Conservation (phyloP, 257 asterid genomes). For the Ajuga chamaepitys region DNA sequence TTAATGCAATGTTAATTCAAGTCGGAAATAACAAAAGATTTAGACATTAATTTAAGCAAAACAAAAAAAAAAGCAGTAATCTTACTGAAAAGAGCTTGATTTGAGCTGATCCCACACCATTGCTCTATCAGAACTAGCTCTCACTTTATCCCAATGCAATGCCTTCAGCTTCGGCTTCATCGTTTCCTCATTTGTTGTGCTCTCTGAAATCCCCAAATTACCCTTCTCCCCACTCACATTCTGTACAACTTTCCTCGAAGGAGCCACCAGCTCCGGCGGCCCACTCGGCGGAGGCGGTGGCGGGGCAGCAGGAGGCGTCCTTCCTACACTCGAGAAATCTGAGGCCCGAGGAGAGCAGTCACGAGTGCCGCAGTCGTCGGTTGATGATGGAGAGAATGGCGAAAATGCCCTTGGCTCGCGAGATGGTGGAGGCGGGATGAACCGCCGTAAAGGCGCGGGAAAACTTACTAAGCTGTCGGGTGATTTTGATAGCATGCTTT, state of each 20-base stretch:
- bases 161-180: conserved; percentile 67
- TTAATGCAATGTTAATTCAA: too few relatives aligned
- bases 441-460: conserved; percentile 42
- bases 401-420: conserved; percentile 33
- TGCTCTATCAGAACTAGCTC: conserved; percentile 60
- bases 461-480: conserved; percentile 61
- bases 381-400: conserved; percentile 51
- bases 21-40: too few relatives aligned
- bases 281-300: conserved; percentile 52
- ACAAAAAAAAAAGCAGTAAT: neutral
- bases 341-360: conserved; percentile 54
- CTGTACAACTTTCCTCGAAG: conserved; percentile 34
- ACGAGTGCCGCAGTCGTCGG: conserved; percentile 36
- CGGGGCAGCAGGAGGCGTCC: conserved; percentile 28
- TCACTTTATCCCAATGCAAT: conserved; percentile 89
- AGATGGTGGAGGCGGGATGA: conserved; percentile 48
- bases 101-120: conserved; percentile 86
- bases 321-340: conserved; percentile 33
- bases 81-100: conserved; percentile 73
- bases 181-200: conserved; percentile 29
- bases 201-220: conserved; percentile 17
- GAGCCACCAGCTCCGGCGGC: conserved; percentile 62
- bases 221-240: conserved; percentile 17
- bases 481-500: conserved; percentile 50
- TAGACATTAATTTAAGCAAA: too few relatives aligned